Evolutionary conservation across 805 yeast genomes (phyloP), one percentile per base, ranked within the genome.

Genomic region (Teunomyces aglyptinius): DNA sequence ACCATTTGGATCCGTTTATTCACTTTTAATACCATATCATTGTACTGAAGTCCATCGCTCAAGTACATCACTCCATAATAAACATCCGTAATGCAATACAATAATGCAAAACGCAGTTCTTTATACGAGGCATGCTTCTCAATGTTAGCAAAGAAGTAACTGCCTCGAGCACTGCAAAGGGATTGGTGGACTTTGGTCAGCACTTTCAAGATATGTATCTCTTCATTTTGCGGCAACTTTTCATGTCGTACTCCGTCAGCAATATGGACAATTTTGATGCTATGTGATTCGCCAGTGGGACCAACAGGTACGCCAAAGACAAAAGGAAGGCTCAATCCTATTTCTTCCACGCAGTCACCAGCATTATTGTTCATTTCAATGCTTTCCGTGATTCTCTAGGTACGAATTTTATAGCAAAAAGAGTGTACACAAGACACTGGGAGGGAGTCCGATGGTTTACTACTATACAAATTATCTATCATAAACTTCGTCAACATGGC

Each of bases 261-360:
- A n/a, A 33, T 34, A 22, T 56, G 54, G 19, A 55, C 16, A 3
- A 57, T 42, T 3, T 59, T 57, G 15, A 56, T 43, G 7, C 43
- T 28, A 16, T 48, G 11, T 12, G 58, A 28, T 11, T 19, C 27
- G 4, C 39, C 39, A 36, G 16, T 26, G n/a, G 16, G 19, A 2
- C 28, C 39, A 19, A 13, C 16, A 22, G 28, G 39, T 12, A 36
- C 28, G 5, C 22, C 39, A n/a, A 36, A n/a, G 15, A 22, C 24
- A 22, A 19, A 36, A 11, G 39, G 39, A 20, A 36, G 39, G 6
- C 11, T 22, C 12, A 36, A 11, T 6, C 12, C 12, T 12, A n/a
- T 8, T 19, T 15, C 19, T 7, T 7, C 19, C 11, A 5, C 28
- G 20, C 15, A 12, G 22, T 36, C 12, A 26, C 16, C 15, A 28